Evolutionary conservation across 148 eudicot species (phyloP).

Genomic region (Silene latifolia): DNA sequence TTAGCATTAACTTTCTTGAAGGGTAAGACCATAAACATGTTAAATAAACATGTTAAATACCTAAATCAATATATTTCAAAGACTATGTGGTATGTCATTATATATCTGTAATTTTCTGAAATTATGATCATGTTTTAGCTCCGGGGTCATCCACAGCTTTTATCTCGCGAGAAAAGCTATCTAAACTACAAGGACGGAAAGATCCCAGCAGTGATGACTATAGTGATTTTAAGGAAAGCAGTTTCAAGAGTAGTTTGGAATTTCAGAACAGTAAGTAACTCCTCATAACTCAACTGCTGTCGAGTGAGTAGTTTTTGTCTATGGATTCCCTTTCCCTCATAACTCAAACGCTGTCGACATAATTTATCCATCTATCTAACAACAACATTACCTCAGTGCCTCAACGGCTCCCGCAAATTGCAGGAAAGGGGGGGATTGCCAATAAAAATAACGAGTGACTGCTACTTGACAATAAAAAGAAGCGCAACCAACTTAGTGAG

Average conservation of each 20-base stretch:
- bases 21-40: constrained; percentile 34
- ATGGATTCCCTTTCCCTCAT: background rate
- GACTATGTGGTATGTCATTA: background rate
- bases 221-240: background rate
- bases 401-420: no score
- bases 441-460: no score
- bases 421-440: no score
- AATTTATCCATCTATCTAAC: no score
- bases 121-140: constrained; percentile 37
- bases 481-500: no score
- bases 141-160: constrained; percentile 50
- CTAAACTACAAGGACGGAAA: constrained; percentile 31
- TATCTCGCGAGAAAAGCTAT: constrained; percentile 60
- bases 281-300: background rate
- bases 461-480: no score
- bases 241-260: background rate
- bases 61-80: background rate
- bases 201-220: constrained; percentile 13
- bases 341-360: background rate
- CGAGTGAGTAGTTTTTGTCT: background rate
- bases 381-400: no score
- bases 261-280: constrained; percentile 38
- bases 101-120: background rate
- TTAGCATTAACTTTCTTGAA: constrained; percentile 60
- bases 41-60: no score